Conservation (phyloP, 2,329 filamentous ascomycete genomes). For the Colletotrichum ledebouriae region DNA sequence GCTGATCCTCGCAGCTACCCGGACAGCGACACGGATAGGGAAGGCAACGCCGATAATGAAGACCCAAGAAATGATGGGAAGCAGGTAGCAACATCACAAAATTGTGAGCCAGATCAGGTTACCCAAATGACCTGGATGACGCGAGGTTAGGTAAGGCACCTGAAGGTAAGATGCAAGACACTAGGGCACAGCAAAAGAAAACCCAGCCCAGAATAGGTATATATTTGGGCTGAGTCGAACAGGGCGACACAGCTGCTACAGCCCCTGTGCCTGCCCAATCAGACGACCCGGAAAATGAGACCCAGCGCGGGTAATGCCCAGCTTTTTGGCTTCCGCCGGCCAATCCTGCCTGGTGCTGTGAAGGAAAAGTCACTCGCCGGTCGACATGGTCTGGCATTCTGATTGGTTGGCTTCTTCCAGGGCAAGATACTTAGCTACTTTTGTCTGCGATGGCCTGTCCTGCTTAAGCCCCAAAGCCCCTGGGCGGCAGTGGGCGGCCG, state of each 20-base stretch:
- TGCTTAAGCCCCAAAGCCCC: conserved; percentile 8
- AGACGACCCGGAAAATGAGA: conserved; percentile 8
- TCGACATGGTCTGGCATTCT: conserved; percentile 33
- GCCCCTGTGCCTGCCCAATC: conserved; percentile 42
- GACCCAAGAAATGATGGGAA: not conserved
- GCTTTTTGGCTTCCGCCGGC: conserved; percentile 41
- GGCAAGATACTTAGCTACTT: not conserved
- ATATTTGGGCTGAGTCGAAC: conserved; percentile 36
- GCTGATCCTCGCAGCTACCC: conserved; percentile 35
- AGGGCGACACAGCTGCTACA: conserved; percentile 24
- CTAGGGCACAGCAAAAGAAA: not conserved
- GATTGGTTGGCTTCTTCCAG: conserved; percentile 28
- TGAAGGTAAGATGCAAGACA: not conserved
- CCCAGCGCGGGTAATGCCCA: conserved; percentile 40
- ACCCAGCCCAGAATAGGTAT: conserved; percentile 6
- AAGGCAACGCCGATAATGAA: conserved; percentile 11
- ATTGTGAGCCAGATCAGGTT: too few species aligned
- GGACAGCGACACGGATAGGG: conserved; percentile 25
- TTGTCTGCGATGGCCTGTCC: conserved; percentile 32
- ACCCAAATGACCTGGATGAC: too few species aligned
- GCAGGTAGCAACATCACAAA: too few species aligned
- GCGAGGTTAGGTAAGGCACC: too few species aligned
- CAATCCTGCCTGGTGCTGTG: conserved; percentile 18
- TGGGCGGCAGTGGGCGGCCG: not conserved
- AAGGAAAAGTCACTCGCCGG: conserved; percentile 39